Base-by-base conservation (phyloP, 2,329 filamentous ascomycete species). In the Penicillium sp. region DNA sequence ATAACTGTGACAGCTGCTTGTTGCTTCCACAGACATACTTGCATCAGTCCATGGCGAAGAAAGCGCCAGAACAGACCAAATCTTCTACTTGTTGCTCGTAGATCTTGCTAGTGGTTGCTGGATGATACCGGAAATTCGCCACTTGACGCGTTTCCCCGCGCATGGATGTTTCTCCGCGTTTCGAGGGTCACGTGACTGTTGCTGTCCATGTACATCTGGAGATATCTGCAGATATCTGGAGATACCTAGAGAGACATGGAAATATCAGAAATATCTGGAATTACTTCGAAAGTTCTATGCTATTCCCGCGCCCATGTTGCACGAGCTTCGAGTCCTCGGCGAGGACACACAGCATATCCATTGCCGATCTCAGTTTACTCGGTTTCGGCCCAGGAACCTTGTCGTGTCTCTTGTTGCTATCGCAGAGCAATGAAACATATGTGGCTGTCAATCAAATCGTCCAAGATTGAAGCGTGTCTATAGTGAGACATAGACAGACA, bases 171-270 rank as follows among this genome's bases (percentile, higher is more conserved):
- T 64, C 62, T 57, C 48, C 59, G 43, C 28, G 38, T 13, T 64
- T 62, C 61, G 27, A 60, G 37, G 3, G n/a, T 58, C 61, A 65
- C 60, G 60, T 62, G 60, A 63, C 5, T 35, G 15, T 35, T 35
- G 33, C n/a, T 18, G 8, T 1, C 15, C 15, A n/a, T n/a, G 15
- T 2, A 18, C 15, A 18, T 7, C 27, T 35, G 15, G n/a, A 18
- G n/a, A 35, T 18, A 18, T 12, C n/a, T 9, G 7, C 7, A 18
- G 9, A n/a, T 35, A 20, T 12, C 8, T 8, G 32, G n/a, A 18
- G 15, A 18, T 18, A 18, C 15, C 15, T 18, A 18, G 2, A 18
- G 15, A 18, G 1, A 18, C 15, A 18, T 18, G 15, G 15, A 18
- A 18, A 18, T 18, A 18, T 18, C 15, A 18, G 15, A 18, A 18